Evolutionary conservation across 345 rosid species (phyloP).

Genomic region (Capsella bursapastoris): DNA sequence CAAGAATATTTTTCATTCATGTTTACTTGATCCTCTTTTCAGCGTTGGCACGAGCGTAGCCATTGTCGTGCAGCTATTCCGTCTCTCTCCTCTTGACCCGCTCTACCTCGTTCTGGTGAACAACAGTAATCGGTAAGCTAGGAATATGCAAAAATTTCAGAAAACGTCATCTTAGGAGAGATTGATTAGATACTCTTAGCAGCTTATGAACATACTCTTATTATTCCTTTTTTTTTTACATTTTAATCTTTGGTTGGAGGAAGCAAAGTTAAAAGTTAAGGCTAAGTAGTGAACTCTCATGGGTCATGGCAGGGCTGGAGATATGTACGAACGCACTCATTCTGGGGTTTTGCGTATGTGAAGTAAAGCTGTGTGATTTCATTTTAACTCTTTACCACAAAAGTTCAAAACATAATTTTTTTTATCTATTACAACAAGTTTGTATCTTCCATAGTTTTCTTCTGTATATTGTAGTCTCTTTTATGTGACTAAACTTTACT

Average conservation of each 20-base stretch:
- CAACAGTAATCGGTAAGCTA: slow-evolving; percentile 54
- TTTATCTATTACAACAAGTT: neutral
- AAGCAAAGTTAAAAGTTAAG: slow-evolving; percentile 38
- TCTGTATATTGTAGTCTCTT: neutral
- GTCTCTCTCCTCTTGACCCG: slow-evolving; percentile 68
- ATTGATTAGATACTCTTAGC: slow-evolving; percentile 5
- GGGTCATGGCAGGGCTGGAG: slow-evolving; percentile 73
- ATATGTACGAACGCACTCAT: slow-evolving; percentile 56
- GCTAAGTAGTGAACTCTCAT: slow-evolving; percentile 40
- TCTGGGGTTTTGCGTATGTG: slow-evolving; percentile 33
- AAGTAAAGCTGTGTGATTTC: slow-evolving; percentile 36
- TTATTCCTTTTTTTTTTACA: neutral
- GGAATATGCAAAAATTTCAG: slow-evolving; percentile 17
- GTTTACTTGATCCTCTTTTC: slow-evolving; percentile 38
- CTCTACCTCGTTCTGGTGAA: slow-evolving; percentile 67
- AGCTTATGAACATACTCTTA: neutral
- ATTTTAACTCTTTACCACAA: neutral
- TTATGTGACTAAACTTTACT: neutral
- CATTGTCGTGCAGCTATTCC: slow-evolving; percentile 62
- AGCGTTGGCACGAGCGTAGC: slow-evolving; percentile 71
- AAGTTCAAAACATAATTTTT: neutral
- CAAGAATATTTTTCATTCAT: neutral
- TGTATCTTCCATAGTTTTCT: slow-evolving; percentile 10
- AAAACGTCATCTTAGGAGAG: neutral
- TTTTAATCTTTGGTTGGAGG: slow-evolving; percentile 40